These are phyloP conservation scores for Colletotrichum truncatum DNA, from an alignment of 2,329 filamentous ascomycete genomes.

Conservation along the genomic window DNA sequence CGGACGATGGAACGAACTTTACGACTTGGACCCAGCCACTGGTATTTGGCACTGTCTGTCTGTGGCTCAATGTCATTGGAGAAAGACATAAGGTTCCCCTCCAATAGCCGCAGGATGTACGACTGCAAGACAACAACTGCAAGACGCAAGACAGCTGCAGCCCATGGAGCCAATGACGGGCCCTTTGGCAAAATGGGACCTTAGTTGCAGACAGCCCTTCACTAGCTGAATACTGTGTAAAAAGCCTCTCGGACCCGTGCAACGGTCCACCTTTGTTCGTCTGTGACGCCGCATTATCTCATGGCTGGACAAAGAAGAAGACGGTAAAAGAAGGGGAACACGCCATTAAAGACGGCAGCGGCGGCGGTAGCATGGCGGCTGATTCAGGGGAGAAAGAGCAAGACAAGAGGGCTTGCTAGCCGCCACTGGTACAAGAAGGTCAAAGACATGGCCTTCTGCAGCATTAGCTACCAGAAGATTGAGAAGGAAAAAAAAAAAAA, in stretches of 20 bases:
- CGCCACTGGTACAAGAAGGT: not conserved
- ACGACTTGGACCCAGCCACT: not conserved
- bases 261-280: constrained; percentile 3
- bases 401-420: not conserved
- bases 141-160: constrained; percentile 9
- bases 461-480: not conserved
- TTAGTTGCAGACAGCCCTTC: not conserved
- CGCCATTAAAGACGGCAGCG: not conserved
- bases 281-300: not conserved
- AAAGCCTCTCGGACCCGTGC: not conserved
- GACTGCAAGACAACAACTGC: not conserved
- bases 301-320: not conserved
- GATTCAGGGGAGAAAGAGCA: not conserved
- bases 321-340: not conserved
- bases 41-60: not conserved
- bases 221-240: no score
- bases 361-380: not conserved
- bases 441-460: constrained; percentile 1
- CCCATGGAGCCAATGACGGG: constrained; percentile 4
- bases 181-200: not conserved
- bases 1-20: constrained; percentile 5
- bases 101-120: not conserved
- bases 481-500: no score
- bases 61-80: constrained; percentile 4
- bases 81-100: not conserved